Evolutionary conservation across 225 moss, liverwort and hornwort genomes (phyloP), one percentile per base, ranked within the genome.

Genomic region (Bryoerythrophyllum caledonicum): DNA sequence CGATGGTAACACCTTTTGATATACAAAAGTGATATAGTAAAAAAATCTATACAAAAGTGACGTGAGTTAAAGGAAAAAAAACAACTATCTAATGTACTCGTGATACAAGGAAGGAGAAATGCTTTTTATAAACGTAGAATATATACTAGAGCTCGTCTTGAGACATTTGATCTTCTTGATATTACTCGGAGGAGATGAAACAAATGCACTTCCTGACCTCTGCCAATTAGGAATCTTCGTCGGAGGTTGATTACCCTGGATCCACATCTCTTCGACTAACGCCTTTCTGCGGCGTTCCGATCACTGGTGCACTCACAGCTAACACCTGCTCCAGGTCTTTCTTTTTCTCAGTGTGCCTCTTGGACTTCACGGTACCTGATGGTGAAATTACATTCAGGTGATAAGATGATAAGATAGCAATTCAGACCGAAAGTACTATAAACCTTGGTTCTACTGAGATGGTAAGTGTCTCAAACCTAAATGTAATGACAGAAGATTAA

Each of bases 281-380:
- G 65, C 41, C 28, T 40, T 54, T 64, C 20, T 37, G 54, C 56
- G 65, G 14, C 53, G 40, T 63, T 11, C 54, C 65, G 40, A 30
- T 23, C 12, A 71, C 71, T 56, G 54, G 63, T 56, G 64, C 63
- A 72, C 78, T 78, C 63, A 71, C 72, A 41, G 71, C 78, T 32
- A 78, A 71, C 64, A 72, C 78, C 32, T 78, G 78, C 20, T 72
- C 72, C 17, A 78, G 63, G 65, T 78, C 44, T 72, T 78, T 72
- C 32, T 72, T 72, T 60, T 78, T 78, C 72, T 78, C 72, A 44
- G 71, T 56, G 4, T 54, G 71, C 63, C 78, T 64, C 72, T 72
- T 71, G 30, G 63, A 70, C 64, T 72, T 78, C 44, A 44, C 10
- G 48, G 67, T 68, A 62, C 78, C 72, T 64, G 65, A 71, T 43